These are phyloP conservation scores for Candida maesae DNA, from an alignment of 805 yeast species.

Conservation along the genomic window DNA sequence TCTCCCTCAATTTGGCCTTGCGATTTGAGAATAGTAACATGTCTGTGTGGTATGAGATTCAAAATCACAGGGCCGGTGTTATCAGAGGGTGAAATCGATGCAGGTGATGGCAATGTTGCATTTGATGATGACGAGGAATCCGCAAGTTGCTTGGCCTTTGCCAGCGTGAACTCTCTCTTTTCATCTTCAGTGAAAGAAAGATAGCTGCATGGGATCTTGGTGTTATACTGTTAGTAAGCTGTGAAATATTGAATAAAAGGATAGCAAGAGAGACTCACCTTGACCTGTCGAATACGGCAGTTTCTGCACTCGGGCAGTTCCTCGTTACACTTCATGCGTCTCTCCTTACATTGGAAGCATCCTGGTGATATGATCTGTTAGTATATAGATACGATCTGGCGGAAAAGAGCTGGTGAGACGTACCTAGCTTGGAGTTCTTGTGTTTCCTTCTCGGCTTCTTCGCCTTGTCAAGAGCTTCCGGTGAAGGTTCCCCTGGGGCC, in stretches of 20 bases:
- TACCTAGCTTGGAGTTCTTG: conserved; percentile 30
- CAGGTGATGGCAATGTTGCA: conserved; percentile 1
- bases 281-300: conserved; percentile 31
- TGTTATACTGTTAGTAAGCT: background rate
- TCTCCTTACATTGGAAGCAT: conserved; percentile 47
- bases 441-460: conserved; percentile 24
- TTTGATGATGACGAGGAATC: background rate
- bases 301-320: conserved; percentile 46
- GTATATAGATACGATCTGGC: background rate
- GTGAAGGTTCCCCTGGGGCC: conserved; percentile 1
- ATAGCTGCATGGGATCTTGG: conserved; percentile 25
- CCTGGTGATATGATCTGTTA: conserved; percentile 28
- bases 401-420: conserved; percentile 4
- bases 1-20: conserved; percentile 18
- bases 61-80: background rate
- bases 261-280: conserved; percentile 12
- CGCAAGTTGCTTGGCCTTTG: conserved; percentile 10
- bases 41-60: conserved; percentile 13
- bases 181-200: conserved; percentile 21
- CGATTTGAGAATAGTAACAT: conserved; percentile 8
- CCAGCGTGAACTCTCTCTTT: conserved; percentile 13
- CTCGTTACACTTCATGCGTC: conserved; percentile 51
- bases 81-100: conserved; percentile 5
- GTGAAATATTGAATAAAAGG: background rate
- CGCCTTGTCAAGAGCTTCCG: conserved; percentile 5